Percentiles rank a stretch among this genome's conserved stretches.
phyloP scores from a whole-genome alignment of 176 grass and related monocot species.

The Rhynchospora pubera region DNA sequence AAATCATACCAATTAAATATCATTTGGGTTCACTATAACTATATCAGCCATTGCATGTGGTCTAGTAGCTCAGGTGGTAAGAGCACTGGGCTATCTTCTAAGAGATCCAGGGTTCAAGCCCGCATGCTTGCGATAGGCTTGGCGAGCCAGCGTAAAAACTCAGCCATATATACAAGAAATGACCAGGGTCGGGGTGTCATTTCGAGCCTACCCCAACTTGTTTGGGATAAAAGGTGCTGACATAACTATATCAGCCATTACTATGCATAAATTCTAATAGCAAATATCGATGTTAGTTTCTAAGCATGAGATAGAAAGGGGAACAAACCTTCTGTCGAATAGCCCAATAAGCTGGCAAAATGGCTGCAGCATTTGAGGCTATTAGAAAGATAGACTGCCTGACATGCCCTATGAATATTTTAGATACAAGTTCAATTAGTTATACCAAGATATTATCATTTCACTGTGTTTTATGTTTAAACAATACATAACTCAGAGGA shows the following conservation, averaged over 20 bases:
- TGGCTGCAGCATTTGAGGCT: slow-evolving; percentile 85
- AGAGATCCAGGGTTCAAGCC: no score
- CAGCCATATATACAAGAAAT: no score
- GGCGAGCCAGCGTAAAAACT: no score
- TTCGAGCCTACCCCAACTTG: no score
- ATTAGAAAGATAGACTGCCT: slow-evolving; percentile 91
- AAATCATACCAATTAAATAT: slow-evolving; percentile 24
- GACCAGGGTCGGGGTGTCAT: no score
- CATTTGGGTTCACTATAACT: background rate
- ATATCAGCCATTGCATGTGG: no score
- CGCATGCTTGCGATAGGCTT: no score
- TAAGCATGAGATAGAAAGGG: background rate
- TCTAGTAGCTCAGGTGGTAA: no score
- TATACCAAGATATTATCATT: background rate
- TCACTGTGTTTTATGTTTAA: background rate
- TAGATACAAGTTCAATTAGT: background rate
- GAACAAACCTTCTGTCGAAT: slow-evolving; percentile 69
- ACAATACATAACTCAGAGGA: background rate
- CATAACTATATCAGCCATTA: background rate
- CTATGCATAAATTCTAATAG: background rate
- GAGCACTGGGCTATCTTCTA: no score
- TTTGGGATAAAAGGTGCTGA: no score
- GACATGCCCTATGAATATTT: slow-evolving; percentile 67
- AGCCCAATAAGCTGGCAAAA: slow-evolving; percentile 85
- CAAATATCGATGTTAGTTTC: background rate